These are phyloP conservation scores for Aureobasidium mangrovei DNA, from an alignment of 2,329 filamentous ascomycete genomes.

Conservation along the genomic window DNA sequence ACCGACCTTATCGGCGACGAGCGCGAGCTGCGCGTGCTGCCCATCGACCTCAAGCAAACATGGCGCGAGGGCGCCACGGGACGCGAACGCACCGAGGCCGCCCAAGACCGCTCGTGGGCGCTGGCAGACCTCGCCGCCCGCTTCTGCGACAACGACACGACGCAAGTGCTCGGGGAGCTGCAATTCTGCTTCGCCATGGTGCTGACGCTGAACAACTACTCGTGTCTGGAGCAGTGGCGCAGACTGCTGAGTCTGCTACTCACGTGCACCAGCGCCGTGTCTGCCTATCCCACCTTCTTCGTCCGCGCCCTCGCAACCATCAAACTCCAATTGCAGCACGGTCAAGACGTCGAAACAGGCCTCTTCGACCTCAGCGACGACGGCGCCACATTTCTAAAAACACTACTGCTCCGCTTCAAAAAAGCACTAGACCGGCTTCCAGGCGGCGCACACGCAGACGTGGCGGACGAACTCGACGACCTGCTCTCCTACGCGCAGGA, in stretches of 20 bases:
- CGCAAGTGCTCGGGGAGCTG: slow-evolving; percentile 47
- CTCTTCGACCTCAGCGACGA: slow-evolving; percentile 52
- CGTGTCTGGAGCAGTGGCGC: slow-evolving; percentile 59
- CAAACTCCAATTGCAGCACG: slow-evolving; percentile 46
- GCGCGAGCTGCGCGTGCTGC: slow-evolving; percentile 45
- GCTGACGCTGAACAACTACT: slow-evolving; percentile 56
- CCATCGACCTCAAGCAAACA: slow-evolving; percentile 52
- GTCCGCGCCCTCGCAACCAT: slow-evolving; percentile 42
- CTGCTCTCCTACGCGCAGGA: slow-evolving; percentile 46
- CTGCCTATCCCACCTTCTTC: slow-evolving; percentile 42
- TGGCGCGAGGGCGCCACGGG: slow-evolving; percentile 55
- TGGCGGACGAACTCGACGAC: slow-evolving; percentile 46
- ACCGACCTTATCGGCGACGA: slow-evolving; percentile 29
- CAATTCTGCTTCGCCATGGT: slow-evolving; percentile 57
- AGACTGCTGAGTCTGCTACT: slow-evolving; percentile 48
- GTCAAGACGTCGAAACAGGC: slow-evolving; percentile 51
- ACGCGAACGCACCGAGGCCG: slow-evolving; percentile 52
- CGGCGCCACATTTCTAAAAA: slow-evolving; percentile 44
- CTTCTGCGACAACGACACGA: slow-evolving; percentile 10
- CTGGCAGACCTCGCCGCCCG: slow-evolving; percentile 43
- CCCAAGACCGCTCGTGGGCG: slow-evolving; percentile 55
- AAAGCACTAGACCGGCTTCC: slow-evolving; percentile 41
- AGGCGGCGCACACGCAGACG: slow-evolving; percentile 32
- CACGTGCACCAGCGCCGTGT: slow-evolving; percentile 46
- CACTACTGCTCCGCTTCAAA: slow-evolving; percentile 45